phyloP scores from a whole-genome alignment of 306 rosid species.

The Begonia masoniana region DNA sequence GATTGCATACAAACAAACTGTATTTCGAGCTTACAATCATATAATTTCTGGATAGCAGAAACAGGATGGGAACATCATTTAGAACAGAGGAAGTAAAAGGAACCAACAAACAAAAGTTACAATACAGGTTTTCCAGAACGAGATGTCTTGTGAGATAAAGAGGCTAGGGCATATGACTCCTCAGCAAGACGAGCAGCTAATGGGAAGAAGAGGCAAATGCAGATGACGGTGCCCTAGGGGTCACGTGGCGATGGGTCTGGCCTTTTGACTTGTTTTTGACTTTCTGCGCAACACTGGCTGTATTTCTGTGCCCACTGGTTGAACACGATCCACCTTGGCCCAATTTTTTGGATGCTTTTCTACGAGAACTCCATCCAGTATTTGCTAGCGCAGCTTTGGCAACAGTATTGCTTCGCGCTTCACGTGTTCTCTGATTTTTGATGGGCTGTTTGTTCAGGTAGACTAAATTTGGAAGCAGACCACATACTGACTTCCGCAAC shows the following conservation, averaged over 20 bases:
- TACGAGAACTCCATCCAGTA: slow-evolving; percentile 25
- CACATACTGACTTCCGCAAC: slow-evolving; percentile 46
- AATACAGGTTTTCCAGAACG: too few species aligned
- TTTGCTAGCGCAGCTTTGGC: slow-evolving; percentile 82
- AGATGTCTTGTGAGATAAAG: too few species aligned
- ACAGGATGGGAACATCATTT: too few species aligned
- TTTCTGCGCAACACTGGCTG: slow-evolving; percentile 32
- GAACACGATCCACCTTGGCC: slow-evolving; percentile 28
- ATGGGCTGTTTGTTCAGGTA: slow-evolving; percentile 71
- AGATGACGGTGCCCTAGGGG: slow-evolving; percentile 8
- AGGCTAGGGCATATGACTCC: too few species aligned
- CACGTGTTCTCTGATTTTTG: slow-evolving; percentile 54
- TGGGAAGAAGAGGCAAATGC: slow-evolving; percentile 19
- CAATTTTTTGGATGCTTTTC: slow-evolving; percentile 33
- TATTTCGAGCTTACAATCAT: too few species aligned
- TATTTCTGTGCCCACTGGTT: slow-evolving; percentile 34
- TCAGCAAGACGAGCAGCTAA: too few species aligned
- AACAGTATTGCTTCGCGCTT: slow-evolving; percentile 39
- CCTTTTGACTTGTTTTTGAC: slow-evolving; percentile 30
- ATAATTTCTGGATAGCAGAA: too few species aligned
- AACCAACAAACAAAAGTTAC: too few species aligned
- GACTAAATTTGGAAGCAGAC: slow-evolving; percentile 63
- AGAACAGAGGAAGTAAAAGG: too few species aligned
- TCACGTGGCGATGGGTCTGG: slow-evolving; percentile 14
- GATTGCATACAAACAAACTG: too few species aligned